These are phyloP conservation scores for Fragilaria radians DNA, from an alignment of 108 stramenopile species.

Conservation along the genomic window DNA sequence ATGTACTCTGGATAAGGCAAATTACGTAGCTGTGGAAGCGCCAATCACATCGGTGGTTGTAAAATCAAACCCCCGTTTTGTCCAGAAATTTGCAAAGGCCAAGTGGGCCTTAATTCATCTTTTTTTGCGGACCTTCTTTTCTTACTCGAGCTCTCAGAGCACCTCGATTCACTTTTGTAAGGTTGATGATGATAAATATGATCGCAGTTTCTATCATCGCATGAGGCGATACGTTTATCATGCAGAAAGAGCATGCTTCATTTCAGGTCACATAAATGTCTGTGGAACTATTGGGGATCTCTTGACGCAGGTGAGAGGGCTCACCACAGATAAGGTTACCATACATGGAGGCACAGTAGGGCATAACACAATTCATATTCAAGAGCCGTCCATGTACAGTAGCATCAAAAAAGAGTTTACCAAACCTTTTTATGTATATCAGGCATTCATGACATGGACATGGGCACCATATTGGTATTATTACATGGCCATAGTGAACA, in stretches of 20 bases:
- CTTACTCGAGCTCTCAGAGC: background rate
- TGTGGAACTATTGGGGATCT: conserved; percentile 25
- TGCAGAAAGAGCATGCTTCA: conserved; percentile 10
- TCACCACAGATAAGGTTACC: conserved; percentile 28
- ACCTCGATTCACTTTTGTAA: conserved; percentile 17
- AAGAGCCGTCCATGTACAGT: conserved; percentile 30
- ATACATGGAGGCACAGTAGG: conserved; percentile 30
- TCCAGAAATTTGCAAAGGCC: background rate
- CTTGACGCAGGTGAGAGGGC: conserved; percentile 19
- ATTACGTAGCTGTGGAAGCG: conserved; percentile 41
- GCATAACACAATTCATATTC: conserved; percentile 39
- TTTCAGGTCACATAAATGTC: conserved; percentile 22
- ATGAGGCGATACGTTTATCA: conserved; percentile 37
- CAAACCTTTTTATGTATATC: conserved; percentile 60
- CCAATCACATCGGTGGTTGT: conserved; percentile 2
- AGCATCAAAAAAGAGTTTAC: conserved; percentile 36
- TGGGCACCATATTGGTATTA: conserved; percentile 47
- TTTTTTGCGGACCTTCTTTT: background rate
- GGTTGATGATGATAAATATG: conserved; percentile 18
- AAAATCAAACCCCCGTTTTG: background rate
- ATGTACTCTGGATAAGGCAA: conserved; percentile 33
- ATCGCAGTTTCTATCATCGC: conserved; percentile 35
- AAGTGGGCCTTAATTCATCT: background rate
- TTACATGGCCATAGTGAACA: conserved; percentile 46
- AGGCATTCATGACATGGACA: conserved; percentile 57